Conservation (phyloP, 768 basidiomycete genomes). For the Boletus reticulatus region DNA sequence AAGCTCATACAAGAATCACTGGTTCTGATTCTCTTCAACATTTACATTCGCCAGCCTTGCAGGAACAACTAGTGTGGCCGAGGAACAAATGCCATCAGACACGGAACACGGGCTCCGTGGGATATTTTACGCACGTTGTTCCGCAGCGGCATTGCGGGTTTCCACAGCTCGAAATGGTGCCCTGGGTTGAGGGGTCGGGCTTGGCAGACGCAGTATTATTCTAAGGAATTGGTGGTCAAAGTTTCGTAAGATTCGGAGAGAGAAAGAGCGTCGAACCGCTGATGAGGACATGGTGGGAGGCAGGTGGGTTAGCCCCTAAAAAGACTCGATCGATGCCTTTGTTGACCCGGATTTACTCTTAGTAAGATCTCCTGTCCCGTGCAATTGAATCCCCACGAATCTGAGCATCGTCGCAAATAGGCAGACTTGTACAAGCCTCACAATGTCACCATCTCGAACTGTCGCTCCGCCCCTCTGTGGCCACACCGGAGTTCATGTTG, state of each 20-base stretch:
- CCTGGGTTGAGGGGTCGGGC: slow-evolving; percentile 2
- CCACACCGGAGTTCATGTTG: slow-evolving; percentile 43
- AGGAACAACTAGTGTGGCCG: slow-evolving; percentile 4
- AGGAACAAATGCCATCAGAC: background rate
- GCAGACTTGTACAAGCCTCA: slow-evolving; percentile 53
- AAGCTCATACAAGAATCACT: too few relatives aligned
- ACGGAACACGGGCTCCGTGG: background rate
- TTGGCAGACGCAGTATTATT: slow-evolving; percentile 5
- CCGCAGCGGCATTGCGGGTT: slow-evolving; percentile 18
- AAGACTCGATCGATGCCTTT: background rate
- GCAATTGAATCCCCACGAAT: too few relatives aligned
- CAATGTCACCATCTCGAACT: slow-evolving; percentile 41
- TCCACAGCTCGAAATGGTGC: slow-evolving; percentile 11
- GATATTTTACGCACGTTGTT: slow-evolving; percentile 5
- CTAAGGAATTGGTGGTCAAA: background rate
- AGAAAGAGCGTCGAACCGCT: background rate
- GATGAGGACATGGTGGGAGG: slow-evolving; percentile 10
- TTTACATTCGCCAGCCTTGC: slow-evolving; percentile 17
- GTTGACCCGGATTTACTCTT: background rate
- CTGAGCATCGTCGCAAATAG: too few relatives aligned
- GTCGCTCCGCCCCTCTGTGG: slow-evolving; percentile 50
- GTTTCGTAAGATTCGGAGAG: background rate
- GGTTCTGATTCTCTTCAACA: background rate
- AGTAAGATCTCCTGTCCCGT: too few relatives aligned
- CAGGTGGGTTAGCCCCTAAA: too few relatives aligned